phyloP scores from a whole-genome alignment of 2,329 filamentous ascomycete species.

The Microdochium trichocladiopsis region DNA sequence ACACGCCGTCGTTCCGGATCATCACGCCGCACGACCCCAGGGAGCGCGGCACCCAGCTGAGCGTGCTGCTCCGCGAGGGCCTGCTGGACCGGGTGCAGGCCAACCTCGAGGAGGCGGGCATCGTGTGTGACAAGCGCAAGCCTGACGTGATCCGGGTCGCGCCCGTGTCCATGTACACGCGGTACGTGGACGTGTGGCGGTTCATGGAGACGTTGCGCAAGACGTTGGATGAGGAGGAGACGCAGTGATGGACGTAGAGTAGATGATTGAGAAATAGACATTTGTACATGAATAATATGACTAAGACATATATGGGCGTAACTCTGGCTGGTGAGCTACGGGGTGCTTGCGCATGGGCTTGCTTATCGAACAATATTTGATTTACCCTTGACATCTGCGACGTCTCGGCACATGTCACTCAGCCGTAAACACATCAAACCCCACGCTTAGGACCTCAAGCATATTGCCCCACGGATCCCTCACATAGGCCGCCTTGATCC shows the following conservation, averaged over 20 bases:
- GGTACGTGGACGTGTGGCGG: conserved; percentile 61
- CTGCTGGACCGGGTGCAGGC: conserved; percentile 62
- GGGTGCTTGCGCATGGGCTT: too few species aligned
- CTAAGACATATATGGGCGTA: neutral
- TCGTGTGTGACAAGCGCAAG: conserved; percentile 77
- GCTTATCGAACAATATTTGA: too few species aligned
- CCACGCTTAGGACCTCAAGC: neutral
- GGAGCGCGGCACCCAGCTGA: conserved; percentile 73
- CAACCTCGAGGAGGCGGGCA: conserved; percentile 58
- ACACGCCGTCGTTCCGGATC: conserved; percentile 42
- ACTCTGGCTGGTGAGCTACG: neutral
- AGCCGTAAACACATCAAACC: neutral
- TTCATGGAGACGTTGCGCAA: conserved; percentile 28
- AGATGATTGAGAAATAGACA: neutral
- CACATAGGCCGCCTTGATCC: neutral
- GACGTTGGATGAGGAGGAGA: neutral
- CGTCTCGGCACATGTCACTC: neutral
- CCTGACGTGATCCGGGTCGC: conserved; percentile 81
- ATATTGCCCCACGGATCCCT: neutral
- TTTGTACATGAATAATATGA: neutral
- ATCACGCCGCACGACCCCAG: conserved; percentile 64
- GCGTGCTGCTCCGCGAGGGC: conserved; percentile 60
- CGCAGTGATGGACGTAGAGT: neutral
- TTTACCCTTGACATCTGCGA: too few species aligned
- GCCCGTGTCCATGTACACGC: conserved; percentile 79